Percentiles rank a stretch among this genome's conserved stretches.
Conservation (phyloP, 192 early-diverging fungal species). For the Backusella sp. region DNA sequence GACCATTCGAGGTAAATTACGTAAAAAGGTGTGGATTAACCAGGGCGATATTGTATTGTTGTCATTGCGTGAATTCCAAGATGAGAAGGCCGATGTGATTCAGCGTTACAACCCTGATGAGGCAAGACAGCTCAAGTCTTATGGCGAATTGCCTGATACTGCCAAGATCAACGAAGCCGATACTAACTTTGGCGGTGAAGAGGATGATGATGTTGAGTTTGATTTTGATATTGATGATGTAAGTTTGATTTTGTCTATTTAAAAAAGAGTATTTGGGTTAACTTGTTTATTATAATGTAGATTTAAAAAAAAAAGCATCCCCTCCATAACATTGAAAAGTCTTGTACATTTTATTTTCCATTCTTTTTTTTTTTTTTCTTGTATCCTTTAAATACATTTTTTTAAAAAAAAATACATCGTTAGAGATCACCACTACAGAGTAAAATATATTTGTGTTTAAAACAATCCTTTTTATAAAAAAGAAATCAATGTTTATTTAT, state of each 20-base stretch:
- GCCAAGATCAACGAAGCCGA: conserved; percentile 84
- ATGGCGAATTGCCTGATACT: conserved; percentile 91
- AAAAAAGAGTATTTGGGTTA: neutral
- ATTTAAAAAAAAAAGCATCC: neutral
- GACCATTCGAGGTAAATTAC: conserved; percentile 96
- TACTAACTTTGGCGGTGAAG: conserved; percentile 55
- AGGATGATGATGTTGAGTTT: conserved; percentile 71
- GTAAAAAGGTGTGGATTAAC: conserved; percentile 98
- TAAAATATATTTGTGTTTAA: too few relatives aligned
- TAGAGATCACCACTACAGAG: too few relatives aligned
- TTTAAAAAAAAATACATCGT: too few relatives aligned
- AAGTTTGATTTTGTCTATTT: conserved; percentile 9
- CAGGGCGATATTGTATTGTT: conserved; percentile 90
- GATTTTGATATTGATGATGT: conserved; percentile 96
- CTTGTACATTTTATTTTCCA: neutral
- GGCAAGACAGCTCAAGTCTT: conserved; percentile 87
- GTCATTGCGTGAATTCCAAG: conserved; percentile 92
- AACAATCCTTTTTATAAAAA: too few relatives aligned
- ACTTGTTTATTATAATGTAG: neutral
- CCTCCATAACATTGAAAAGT: too few relatives aligned
- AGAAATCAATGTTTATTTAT: too few relatives aligned
- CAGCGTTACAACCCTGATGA: conserved; percentile 96
- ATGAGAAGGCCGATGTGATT: conserved; percentile 88
- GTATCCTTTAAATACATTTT: neutral
- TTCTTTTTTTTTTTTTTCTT: neutral